Evolutionary conservation across 331 rosid species (phyloP), one percentile per base, ranked within the genome.

Genomic region (Phaseolus coccineus): DNA sequence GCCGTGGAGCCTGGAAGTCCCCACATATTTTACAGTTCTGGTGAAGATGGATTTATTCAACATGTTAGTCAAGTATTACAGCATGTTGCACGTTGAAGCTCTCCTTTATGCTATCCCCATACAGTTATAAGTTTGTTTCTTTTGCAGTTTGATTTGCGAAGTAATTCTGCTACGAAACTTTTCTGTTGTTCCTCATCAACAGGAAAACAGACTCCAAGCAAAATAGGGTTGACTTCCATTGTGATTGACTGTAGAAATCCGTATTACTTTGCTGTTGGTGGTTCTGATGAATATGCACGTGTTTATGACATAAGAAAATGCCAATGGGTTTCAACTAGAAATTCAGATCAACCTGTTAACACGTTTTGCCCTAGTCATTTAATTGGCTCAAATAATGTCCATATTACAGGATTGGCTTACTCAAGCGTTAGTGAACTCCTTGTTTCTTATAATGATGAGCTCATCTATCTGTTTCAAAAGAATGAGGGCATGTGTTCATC

Each of bases 1-100:
- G 91, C 90, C 24, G 42, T 88, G 79, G 94, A 90, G 92, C 92
- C 90, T 28, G 92, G 90, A 78, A 88, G 88, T 77, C 87, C 92
- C 44, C 72, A 86, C 78, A 76, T 84, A 72, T 25, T 90, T 66
- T 90, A 90, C 71, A 90, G 94, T 71, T 82, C 88, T 35, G 90
- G 91, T 19, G 90, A 83, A 88, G 94, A 90, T 76, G 91, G 94
- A 73, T 73, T 71, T 76, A 19, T 86, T 50, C 94, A 84, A 77
- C 91, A 88, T 83, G 94, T 90, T 80, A 84, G 91, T 82, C 47
- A 42, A 80, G 57, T 46, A 46, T 71, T 75, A 77, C 80, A 42
- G 40, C 86, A n/a, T 51, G 73, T 61, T 82, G 62, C 78, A 52
- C 66, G 57, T 53, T 79, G 83, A 84, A 47, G 77, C 76, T 67